Evolutionary conservation across 768 basidiomycete species (phyloP), one percentile per base, ranked within the genome.

Genomic region (Mycena polygramma): DNA sequence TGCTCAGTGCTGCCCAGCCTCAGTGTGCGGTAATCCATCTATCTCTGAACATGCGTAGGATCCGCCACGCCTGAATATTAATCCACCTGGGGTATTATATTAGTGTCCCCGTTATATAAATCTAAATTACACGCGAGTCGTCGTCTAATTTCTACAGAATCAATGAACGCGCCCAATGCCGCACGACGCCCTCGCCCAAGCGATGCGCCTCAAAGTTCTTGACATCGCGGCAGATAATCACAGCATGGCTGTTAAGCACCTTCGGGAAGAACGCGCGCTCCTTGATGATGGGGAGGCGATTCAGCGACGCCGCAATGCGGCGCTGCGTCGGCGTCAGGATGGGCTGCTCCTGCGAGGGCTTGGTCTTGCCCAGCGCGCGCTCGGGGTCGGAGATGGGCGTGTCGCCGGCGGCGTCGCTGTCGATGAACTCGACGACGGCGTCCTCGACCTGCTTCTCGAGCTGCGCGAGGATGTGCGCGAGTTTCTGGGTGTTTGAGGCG

Each of bases 201-300:
- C 84, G 79, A 73, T 94, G 92, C 15, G 79, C 70, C 71, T 86
- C 81, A 76, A 92, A 92, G 39, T 83, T 81, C 75, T 89, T 84
- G 63, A 89, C 78, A 70, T 94, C 93, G 52, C 94, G 83, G 77
- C 87, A 90, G 13, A 95, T 82, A 71, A 96, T 91, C 66, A 88
- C 82, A 7, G 86, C 92, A 79, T 96, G 94, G 35, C 92, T 81
- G 74, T 94, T 94, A 46, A 80, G 76, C 26, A 90, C 84, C 1
- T 81, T 80, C 22, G 83, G 80, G 73, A 95, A 90, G 76, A 88
- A 94, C 22, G 87, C 92, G 22, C 87, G 78, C 73, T 92, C 87
- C 80, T 95, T 95, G 82, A 89, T 85, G 55, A 95, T 76, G 0
- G 93, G 92, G 14, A 95, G 85, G 51, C 81, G 82, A 78, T 95